A percentile compares a stretch with the other conserved stretches of the same genome.
Conservation (phyloP, 2,329 filamentous ascomycete genomes). For the Venturia pyrina region DNA sequence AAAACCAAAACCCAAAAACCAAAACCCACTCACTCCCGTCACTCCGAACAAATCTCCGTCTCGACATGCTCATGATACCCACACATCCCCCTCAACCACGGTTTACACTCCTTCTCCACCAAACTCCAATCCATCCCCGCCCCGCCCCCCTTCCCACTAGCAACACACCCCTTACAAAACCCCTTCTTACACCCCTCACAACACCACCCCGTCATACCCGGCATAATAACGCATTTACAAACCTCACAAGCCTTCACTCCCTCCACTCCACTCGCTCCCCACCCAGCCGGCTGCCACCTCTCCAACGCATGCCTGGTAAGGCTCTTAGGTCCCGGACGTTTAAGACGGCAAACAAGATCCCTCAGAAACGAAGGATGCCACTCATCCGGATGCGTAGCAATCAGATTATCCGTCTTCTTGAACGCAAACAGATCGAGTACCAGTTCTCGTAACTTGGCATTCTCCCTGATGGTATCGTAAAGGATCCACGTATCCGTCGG, state of each 20-base stretch:
- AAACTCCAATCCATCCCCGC: constrained; percentile 16
- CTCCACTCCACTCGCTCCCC: constrained; percentile 14
- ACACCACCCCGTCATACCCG: constrained; percentile 24
- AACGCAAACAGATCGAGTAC: constrained; percentile 42
- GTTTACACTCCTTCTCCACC: constrained; percentile 29
- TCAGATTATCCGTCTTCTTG: constrained; percentile 41
- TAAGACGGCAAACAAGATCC: constrained; percentile 36
- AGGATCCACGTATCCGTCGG: constrained; percentile 39
- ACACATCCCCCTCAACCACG: constrained; percentile 20
- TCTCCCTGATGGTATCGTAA: constrained; percentile 33
- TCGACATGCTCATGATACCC: constrained; percentile 17
- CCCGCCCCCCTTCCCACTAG: constrained; percentile 17
- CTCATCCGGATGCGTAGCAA: constrained; percentile 35
- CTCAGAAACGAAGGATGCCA: constrained; percentile 40
- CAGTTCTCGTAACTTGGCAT: constrained; percentile 29
- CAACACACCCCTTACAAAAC: constrained; percentile 32
- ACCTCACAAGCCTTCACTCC: constrained; percentile 26
- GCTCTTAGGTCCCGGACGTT: constrained; percentile 33
- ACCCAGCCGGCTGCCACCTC: constrained; percentile 29
- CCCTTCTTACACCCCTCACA: constrained; percentile 33
- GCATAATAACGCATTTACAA: constrained; percentile 30
- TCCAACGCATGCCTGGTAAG: constrained; percentile 31
- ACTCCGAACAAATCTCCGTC: constrained; percentile 12
- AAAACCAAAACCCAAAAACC: too few relatives aligned
- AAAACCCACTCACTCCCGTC: too few relatives aligned